Conservation (phyloP, 2,329 filamentous ascomycete species). For the Tolypocladium endophyticum region DNA sequence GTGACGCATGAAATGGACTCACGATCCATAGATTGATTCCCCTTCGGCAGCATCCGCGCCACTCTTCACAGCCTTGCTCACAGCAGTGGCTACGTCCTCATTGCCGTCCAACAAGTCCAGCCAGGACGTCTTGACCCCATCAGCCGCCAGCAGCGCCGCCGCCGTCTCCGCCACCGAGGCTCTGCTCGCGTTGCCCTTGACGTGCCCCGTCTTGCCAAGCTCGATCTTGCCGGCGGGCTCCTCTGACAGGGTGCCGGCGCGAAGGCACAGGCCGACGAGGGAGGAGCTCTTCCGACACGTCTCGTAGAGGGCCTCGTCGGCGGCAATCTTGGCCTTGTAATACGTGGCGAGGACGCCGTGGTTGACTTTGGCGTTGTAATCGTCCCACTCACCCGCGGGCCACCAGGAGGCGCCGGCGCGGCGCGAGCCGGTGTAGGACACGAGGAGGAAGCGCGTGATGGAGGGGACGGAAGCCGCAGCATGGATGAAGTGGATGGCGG, state of each 20-base stretch:
- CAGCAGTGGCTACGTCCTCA: constrained; percentile 35
- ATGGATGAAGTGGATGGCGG: constrained; percentile 51
- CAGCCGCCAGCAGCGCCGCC: constrained; percentile 41
- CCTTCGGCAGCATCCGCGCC: constrained; percentile 42
- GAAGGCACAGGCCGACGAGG: constrained; percentile 41
- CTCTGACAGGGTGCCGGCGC: constrained; percentile 39
- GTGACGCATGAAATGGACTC: neutral
- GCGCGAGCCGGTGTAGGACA: constrained; percentile 51
- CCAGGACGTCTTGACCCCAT: constrained; percentile 38
- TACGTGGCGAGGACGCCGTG: constrained; percentile 36
- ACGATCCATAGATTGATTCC: constrained; percentile 26
- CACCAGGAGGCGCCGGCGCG: constrained; percentile 44
- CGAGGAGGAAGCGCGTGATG: constrained; percentile 52
- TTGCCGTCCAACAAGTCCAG: constrained; percentile 45
- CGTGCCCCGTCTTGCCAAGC: constrained; percentile 32
- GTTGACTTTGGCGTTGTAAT: constrained; percentile 29
- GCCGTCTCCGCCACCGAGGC: constrained; percentile 50
- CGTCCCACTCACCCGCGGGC: constrained; percentile 37
- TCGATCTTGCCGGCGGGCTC: constrained; percentile 36
- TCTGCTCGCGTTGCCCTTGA: constrained; percentile 35
- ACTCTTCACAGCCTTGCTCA: constrained; percentile 36
- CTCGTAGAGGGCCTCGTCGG: constrained; percentile 46
- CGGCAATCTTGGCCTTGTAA: constrained; percentile 49
- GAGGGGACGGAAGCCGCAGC: constrained; percentile 43
- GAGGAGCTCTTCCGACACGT: constrained; percentile 28